Conservation (phyloP, 2,329 filamentous ascomycete genomes). For the Diaporthe caulivora region DNA sequence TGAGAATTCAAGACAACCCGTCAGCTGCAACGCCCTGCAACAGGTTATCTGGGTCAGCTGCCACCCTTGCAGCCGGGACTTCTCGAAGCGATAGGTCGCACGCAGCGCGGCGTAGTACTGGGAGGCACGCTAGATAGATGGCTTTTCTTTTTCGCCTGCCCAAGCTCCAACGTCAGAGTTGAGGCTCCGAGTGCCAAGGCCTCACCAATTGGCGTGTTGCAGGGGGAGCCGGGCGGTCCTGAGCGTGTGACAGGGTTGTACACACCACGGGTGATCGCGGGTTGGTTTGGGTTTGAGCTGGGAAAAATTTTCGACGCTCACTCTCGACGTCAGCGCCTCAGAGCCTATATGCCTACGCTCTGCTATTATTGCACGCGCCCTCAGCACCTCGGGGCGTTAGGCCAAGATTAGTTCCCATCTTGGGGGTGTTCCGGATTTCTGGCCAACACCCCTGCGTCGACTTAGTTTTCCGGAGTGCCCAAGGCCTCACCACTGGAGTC, state of each 20-base stretch:
- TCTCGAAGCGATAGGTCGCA: slow-evolving; percentile 17
- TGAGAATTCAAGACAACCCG: background rate
- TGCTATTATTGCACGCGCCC: background rate
- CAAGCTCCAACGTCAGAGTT: slow-evolving; percentile 30
- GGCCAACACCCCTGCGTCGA: background rate
- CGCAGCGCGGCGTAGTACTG: background rate
- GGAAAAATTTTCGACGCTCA: slow-evolving; percentile 33
- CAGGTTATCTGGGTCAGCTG: background rate
- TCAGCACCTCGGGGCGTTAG: background rate
- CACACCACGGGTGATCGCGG: slow-evolving; percentile 35
- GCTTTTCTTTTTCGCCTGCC: background rate
- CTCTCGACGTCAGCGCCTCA: background rate
- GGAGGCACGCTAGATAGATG: background rate
- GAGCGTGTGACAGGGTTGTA: slow-evolving; percentile 9
- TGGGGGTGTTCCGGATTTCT: background rate
- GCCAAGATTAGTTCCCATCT: background rate
- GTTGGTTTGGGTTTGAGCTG: slow-evolving; percentile 18
- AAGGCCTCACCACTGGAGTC: background rate
- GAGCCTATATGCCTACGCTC: background rate
- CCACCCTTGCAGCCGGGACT: slow-evolving; percentile 20
- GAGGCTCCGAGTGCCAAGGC: slow-evolving; percentile 34
- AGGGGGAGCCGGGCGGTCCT: slow-evolving; percentile 14
- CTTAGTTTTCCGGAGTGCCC: background rate
- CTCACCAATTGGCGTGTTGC: background rate
- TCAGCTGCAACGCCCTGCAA: background rate